Evolutionary conservation across 2,329 filamentous ascomycete genomes (phyloP).

Genomic region (Proliferodiscus dingleyae): DNA sequence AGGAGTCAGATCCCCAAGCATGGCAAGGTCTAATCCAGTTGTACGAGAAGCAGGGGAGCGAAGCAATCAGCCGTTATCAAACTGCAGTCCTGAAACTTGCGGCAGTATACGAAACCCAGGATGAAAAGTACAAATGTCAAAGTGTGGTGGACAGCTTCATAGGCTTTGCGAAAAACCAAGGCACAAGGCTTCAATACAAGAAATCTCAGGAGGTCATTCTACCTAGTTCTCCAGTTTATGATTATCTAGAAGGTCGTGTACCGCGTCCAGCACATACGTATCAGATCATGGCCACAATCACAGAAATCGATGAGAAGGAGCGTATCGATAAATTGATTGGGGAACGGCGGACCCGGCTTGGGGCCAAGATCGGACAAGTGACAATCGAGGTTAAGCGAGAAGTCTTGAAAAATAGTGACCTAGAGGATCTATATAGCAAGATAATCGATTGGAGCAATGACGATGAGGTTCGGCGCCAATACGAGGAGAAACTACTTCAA

Average conservation of each 20-base stretch:
- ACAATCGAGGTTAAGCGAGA: conserved; percentile 84
- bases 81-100: conserved; percentile 69
- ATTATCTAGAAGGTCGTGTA: conserved; percentile 76
- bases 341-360: conserved; percentile 80
- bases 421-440: conserved; percentile 77
- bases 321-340: conserved; percentile 86
- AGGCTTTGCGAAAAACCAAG: conserved; percentile 66
- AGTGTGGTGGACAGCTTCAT: conserved; percentile 76
- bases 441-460: conserved; percentile 88
- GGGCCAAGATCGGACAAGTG: conserved; percentile 77
- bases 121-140: conserved; percentile 59
- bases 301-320: conserved; percentile 82
- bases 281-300: conserved; percentile 73
- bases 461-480: conserved; percentile 75
- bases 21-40: conserved; percentile 88
- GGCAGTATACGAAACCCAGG: conserved; percentile 63
- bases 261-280: conserved; percentile 77
- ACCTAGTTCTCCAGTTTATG: conserved; percentile 76
- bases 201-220: conserved; percentile 71
- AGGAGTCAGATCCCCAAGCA: conserved; percentile 71
- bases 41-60: conserved; percentile 70
- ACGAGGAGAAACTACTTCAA: conserved; percentile 85
- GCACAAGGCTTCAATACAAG: conserved; percentile 68
- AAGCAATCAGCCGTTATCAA: conserved; percentile 69
- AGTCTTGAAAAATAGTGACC: conserved; percentile 66